Evolutionary conservation across 2,329 filamentous ascomycete genomes (phyloP).

Genomic region (Penicillium sp.): DNA sequence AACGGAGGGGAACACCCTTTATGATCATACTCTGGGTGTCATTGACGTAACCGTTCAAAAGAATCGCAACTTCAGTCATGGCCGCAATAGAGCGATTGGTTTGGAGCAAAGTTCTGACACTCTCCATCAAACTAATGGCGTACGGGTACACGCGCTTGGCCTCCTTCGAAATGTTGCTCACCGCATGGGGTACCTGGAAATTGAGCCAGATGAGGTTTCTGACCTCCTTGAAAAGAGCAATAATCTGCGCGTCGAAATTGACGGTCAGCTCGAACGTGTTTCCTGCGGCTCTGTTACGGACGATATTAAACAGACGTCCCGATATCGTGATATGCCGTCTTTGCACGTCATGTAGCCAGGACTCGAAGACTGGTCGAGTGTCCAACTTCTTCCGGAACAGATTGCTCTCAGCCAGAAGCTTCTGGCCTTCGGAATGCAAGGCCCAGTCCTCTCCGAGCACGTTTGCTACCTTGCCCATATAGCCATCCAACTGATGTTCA

Average conservation of each 20-base stretch:
- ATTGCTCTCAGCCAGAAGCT: conserved; percentile 80
- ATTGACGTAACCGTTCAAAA: conserved; percentile 84
- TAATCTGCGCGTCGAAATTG: conserved; percentile 95
- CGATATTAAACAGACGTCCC: conserved; percentile 83
- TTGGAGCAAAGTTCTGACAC: conserved; percentile 81
- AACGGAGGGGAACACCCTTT: conserved; percentile 82
- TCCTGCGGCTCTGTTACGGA: conserved; percentile 77
- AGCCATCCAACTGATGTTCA: conserved; percentile 84
- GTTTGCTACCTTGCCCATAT: conserved; percentile 97
- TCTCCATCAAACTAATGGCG: conserved; percentile 96
- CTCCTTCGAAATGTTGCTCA: conserved; percentile 93
- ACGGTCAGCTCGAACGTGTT: conserved; percentile 80
- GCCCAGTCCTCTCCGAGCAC: conserved; percentile 92
- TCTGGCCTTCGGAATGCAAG: conserved; percentile 86
- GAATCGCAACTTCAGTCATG: conserved; percentile 77
- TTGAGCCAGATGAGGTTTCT: conserved; percentile 91
- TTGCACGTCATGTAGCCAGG: conserved; percentile 86
- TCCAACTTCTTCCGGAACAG: conserved; percentile 95
- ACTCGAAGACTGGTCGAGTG: conserved; percentile 85
- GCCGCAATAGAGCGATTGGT: conserved; percentile 73
- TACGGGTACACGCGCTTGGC: conserved; percentile 98
- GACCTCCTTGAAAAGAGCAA: conserved; percentile 96
- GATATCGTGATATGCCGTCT: conserved; percentile 82
- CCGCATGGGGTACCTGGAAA: conserved; percentile 84
- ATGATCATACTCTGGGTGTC: conserved; percentile 73